Conservation (phyloP, 768 basidiomycete species). For the Baorangia bicolor region DNA sequence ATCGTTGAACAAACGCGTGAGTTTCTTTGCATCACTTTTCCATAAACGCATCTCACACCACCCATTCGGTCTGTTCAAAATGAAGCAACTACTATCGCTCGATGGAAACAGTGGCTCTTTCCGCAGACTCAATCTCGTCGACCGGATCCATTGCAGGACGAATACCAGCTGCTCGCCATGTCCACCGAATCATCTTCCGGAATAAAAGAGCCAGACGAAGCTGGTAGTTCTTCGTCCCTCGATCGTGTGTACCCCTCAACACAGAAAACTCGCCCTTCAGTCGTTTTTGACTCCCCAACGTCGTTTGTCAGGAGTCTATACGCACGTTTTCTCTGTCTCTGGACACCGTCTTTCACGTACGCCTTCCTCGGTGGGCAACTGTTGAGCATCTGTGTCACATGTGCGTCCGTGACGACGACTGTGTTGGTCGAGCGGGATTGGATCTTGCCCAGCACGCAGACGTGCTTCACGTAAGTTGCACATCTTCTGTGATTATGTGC, state of each 20-base stretch:
- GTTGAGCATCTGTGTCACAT: slow-evolving; percentile 24
- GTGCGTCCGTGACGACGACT: slow-evolving; percentile 63
- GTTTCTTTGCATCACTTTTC: not conserved
- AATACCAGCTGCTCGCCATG: slow-evolving; percentile 23
- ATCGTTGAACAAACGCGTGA: slow-evolving; percentile 8
- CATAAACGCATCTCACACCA: not conserved
- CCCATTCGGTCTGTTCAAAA: not conserved
- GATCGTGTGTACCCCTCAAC: not conserved
- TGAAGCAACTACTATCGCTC: slow-evolving; percentile 7
- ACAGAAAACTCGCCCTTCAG: slow-evolving; percentile 10
- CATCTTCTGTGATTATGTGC: not conserved
- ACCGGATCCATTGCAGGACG: slow-evolving; percentile 15
- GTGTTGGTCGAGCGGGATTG: slow-evolving; percentile 66
- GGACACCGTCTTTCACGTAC: slow-evolving; percentile 29
- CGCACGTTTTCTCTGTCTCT: slow-evolving; percentile 25
- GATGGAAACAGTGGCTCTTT: slow-evolving; percentile 20
- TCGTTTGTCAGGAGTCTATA: slow-evolving; percentile 17
- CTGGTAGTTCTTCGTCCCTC: not conserved
- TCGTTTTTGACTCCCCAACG: slow-evolving; percentile 22
- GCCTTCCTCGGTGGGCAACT: slow-evolving; percentile 30
- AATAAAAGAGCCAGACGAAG: slow-evolving; percentile 11
- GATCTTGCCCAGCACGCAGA: slow-evolving; percentile 76
- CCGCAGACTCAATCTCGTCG: not conserved
- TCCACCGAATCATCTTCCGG: slow-evolving; percentile 2
- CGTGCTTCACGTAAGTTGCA: slow-evolving; percentile 66